A percentile compares a stretch with the other conserved stretches of the same genome.
Conservation (phyloP, 2,329 filamentous ascomycete species). For the Botrytis medusae region DNA sequence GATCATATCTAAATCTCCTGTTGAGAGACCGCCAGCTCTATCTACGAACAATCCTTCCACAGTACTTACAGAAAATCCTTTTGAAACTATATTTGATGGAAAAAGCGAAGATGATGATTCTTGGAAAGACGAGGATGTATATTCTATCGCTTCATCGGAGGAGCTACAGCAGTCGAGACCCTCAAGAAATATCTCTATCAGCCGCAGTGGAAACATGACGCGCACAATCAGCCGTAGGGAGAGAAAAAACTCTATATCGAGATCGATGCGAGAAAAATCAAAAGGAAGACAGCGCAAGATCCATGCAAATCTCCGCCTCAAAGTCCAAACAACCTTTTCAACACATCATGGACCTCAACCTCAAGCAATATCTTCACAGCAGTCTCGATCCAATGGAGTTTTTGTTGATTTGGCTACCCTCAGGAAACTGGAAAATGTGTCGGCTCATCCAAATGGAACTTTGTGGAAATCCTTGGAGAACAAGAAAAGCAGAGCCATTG, state of each 20-base stretch:
- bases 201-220: slow-evolving; percentile 23
- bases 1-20: slow-evolving; percentile 19
- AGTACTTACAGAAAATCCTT: slow-evolving; percentile 31
- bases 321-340: slow-evolving; percentile 68
- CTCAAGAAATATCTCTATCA: slow-evolving; percentile 21
- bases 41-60: slow-evolving; percentile 24
- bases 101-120: slow-evolving; percentile 36
- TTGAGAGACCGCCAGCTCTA: slow-evolving; percentile 6
- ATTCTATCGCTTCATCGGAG: slow-evolving; percentile 13
- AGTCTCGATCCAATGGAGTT: slow-evolving; percentile 27
- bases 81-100: slow-evolving; percentile 31
- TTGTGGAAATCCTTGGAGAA: slow-evolving; percentile 39
- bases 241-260: slow-evolving; percentile 39
- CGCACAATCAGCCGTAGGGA: slow-evolving; percentile 29
- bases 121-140: slow-evolving; percentile 36
- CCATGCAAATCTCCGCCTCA: slow-evolving; percentile 63
- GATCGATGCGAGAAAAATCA: slow-evolving; percentile 50
- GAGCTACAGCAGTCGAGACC: slow-evolving; percentile 27
- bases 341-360: slow-evolving; percentile 47
- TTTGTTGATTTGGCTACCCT: slow-evolving; percentile 58
- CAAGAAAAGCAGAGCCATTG: slow-evolving; percentile 26
- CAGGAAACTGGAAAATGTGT: slow-evolving; percentile 52
- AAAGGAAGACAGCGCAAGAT: slow-evolving; percentile 60
- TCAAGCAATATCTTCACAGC: slow-evolving; percentile 42
- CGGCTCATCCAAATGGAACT: slow-evolving; percentile 26